Conservation (phyloP, 2,329 filamentous ascomycete species). For the Fusarium sterilihyphosum region DNA sequence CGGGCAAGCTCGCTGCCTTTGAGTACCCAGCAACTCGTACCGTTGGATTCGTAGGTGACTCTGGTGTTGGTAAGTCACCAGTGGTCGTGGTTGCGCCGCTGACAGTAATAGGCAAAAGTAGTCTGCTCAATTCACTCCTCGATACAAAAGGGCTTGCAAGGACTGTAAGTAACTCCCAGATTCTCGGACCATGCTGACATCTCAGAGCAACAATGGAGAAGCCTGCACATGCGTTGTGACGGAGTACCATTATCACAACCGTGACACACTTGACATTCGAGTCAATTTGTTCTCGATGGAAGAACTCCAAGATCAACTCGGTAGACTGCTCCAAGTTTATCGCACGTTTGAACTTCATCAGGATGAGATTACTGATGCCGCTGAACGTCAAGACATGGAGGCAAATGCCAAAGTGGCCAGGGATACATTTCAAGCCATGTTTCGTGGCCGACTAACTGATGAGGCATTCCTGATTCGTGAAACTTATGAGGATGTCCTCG, state of each 20-base stretch:
- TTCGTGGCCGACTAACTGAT: conserved; percentile 37
- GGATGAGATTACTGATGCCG: conserved; percentile 32
- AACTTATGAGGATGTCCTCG: conserved; percentile 21
- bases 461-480: conserved; percentile 32
- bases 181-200: not conserved
- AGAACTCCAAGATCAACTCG: conserved; percentile 49
- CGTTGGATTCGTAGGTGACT: conserved; percentile 60
- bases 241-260: conserved; percentile 54
- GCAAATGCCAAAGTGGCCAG: conserved; percentile 47
- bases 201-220: conserved; percentile 55
- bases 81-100: not conserved
- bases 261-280: conserved; percentile 46
- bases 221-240: conserved; percentile 61
- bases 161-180: conserved; percentile 48
- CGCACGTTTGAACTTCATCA: conserved; percentile 47
- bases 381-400: conserved; percentile 40
- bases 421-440: conserved; percentile 53
- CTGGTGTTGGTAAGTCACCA: conserved; percentile 53
- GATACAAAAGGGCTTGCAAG: conserved; percentile 53
- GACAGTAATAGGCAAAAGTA: conserved; percentile 55
- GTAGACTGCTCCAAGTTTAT: conserved; percentile 50
- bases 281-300: conserved; percentile 47
- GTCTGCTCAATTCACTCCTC: conserved; percentile 59
- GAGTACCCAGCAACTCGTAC: conserved; percentile 51
- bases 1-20: conserved; percentile 49